phyloP scores from a whole-genome alignment of 2,329 filamentous ascomycete species.

The Penicillium sp. region DNA sequence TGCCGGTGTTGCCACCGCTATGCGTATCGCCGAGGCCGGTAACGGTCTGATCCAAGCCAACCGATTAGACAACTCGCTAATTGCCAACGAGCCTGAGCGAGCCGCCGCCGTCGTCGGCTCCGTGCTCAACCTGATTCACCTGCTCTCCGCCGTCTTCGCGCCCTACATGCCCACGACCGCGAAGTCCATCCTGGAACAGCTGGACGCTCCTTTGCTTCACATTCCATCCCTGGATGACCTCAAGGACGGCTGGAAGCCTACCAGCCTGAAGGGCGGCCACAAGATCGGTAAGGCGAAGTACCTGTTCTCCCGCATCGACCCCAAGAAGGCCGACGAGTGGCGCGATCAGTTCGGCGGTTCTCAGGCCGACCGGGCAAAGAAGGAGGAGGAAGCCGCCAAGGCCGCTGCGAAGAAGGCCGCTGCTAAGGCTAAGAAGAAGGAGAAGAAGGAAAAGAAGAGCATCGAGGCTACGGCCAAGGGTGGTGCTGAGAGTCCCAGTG shows the following conservation, averaged over 20 bases:
- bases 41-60: slow-evolving; percentile 65
- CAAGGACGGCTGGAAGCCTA: slow-evolving; percentile 65
- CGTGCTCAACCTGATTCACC: slow-evolving; percentile 81
- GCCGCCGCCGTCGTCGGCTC: slow-evolving; percentile 71
- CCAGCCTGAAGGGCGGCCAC: slow-evolving; percentile 70
- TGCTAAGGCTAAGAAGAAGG: slow-evolving; percentile 39
- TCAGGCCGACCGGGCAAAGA: slow-evolving; percentile 69
- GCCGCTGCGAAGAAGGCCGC: slow-evolving; percentile 43
- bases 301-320: slow-evolving; percentile 82
- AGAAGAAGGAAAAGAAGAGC: slow-evolving; percentile 43
- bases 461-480: slow-evolving; percentile 44
- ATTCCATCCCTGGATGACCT: slow-evolving; percentile 61
- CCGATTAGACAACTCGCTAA: slow-evolving; percentile 65
- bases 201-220: slow-evolving; percentile 62
- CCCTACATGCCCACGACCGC: slow-evolving; percentile 87
- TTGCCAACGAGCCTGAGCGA: slow-evolving; percentile 61
- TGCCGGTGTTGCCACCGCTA: slow-evolving; percentile 57
- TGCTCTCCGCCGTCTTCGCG: slow-evolving; percentile 76
- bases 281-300: slow-evolving; percentile 79
- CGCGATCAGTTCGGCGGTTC: slow-evolving; percentile 72
- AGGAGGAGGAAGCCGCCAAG: slow-evolving; percentile 60
- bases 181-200: slow-evolving; percentile 74
- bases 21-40: slow-evolving; percentile 62
- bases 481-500: slow-evolving; percentile 32
- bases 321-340: slow-evolving; percentile 83